Base-by-base conservation (phyloP, 306 rosid genomes). In the Pueraria montana region DNA sequence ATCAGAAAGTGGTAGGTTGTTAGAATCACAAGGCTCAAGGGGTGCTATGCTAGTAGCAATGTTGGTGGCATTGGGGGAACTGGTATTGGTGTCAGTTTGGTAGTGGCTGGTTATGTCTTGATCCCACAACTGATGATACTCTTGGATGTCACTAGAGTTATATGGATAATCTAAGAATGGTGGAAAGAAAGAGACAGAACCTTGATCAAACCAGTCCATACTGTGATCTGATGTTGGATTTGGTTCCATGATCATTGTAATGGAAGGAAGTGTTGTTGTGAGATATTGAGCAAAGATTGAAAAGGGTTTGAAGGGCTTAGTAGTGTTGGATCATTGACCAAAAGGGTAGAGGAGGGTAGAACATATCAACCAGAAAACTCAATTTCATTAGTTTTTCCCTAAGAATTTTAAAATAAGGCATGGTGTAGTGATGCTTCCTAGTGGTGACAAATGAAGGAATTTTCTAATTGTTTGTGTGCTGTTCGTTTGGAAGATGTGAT, bases 151-250 rank as follows among this genome's bases (percentile, higher is more conserved):
- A 71, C 59, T 78, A 3, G 92, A 48, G 80, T 70, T 77, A 68
- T 88, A 90, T 0, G 95, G 88, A 72, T 95, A 91, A 58, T 95
- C 94, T 62, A 91, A 85, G 84, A 89, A 95, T 24, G 97, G 85
- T 34, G 97, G 91, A 46, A 91, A 89, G 84, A 84, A 91, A 38
- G 98, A 84, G 71, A 87, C 89, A 52, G 96, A 90, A 30, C 89
- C 97, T 84, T n/a, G n/a, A n/a, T 89, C 94, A 34, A 93, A 86
- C 97, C 97, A 95, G 58, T 93, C 97, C 69, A 92, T 74, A 84
- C 87, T 84, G 56, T 93, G 95, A 86, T 93, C 99, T 48, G 92
- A 66, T 36, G 86, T 68, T 59, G 88, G 80, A 72, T 88, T 89
- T 81, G 92, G 89, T 83, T 88, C 93, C 78, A 89, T 88, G 65